Base-by-base conservation (phyloP, 176 grass and related monocot genomes). In the Hsuehochloa calcarea region DNA sequence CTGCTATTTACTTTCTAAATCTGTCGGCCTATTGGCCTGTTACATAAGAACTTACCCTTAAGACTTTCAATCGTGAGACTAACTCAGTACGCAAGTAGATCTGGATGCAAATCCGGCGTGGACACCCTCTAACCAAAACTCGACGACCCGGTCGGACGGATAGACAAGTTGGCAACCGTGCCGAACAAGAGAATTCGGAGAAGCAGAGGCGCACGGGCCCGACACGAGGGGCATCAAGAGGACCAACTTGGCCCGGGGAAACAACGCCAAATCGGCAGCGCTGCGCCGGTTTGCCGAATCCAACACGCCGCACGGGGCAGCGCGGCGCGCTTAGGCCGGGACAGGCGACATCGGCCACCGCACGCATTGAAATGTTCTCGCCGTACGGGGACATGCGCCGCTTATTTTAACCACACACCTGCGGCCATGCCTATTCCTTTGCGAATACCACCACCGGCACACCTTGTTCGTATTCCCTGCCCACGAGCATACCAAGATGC, bases 261-360 rank as follows among this genome's bases (percentile, higher is more conserved):
- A 2, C 41, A 44, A 44, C 8, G 8, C 43, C 43, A 44, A 58
- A 41, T 52, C 1, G 20, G 31, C 51, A 22, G 23, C 12, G 65
- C 38, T 14, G 68, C 68, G 39, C 68, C 68, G 43, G 83, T 77
- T 77, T 14, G 83, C 83, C 47, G 49, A 85, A 68, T 68, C 64
- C 50, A 43, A 16, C 61, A 29, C 34, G 16, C 51, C 4, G 14
- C 51, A 54, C 64, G 34, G 46, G 31, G 31, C 31, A 34, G 31
- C 31, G 31, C 31, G 31, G 31, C 31, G 31, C 31, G 31, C 40
- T 37, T 55, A 25, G 80, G 22, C 54, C 26, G 19, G 56, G 71
- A 19, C 34, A 54, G 10, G 46, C 16, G 74, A 85, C 83, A 62
- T 17, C 38, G 25, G 26, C 65, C 55, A 72, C 84, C 76, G 46